Base-by-base conservation (phyloP, 129 eudicot genomes). In the Dittrichia graveolens region DNA sequence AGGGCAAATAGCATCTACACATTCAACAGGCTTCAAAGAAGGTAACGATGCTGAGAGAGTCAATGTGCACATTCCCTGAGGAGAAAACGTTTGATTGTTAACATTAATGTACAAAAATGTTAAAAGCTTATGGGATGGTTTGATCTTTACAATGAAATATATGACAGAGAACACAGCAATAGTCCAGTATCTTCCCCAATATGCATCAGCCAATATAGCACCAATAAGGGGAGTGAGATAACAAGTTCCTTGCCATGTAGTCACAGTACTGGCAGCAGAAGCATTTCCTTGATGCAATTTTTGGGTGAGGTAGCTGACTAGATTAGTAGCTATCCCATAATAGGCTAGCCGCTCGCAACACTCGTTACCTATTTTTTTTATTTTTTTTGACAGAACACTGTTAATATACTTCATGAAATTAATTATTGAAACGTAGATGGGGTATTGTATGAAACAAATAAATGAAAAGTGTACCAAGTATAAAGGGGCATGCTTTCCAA, bases 161-260 rank as follows among this genome's bases (percentile, higher is more conserved):
- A 90, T 80, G 40, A 76, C 48, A 61, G 93, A 87, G 83, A 90
- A 90, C 61, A 56, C 58, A 61, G 94, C 90, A 70, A 87, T 90
- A 19, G 96, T 90, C 96, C 91, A 83, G 80, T 90, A 90, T 90
- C 88, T 83, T 85, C 96, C 96, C 96, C 90, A 90, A 73, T 76
- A 82, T 3, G 94, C 86, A 81, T 90, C 96, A 2, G 93, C 96
- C 61, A 90, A 79, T 35, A 90, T 76, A 7, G 96, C 94, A 64
- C 96, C 94, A 44, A 90, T 71, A 69, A 90, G 86, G 44, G 96
- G 96, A 67, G 90, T 81, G 12, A 90, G 77, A 61, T 87, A 90
- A 49, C 93, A 90, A 55, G 96, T 85, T 74, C 96, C 96, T 47
- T 76, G 85, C 96, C 96, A 90, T 8, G 88, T 83, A 8, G 88